Conservation (phyloP, 257 asterid genomes). For the Vinca minor region DNA sequence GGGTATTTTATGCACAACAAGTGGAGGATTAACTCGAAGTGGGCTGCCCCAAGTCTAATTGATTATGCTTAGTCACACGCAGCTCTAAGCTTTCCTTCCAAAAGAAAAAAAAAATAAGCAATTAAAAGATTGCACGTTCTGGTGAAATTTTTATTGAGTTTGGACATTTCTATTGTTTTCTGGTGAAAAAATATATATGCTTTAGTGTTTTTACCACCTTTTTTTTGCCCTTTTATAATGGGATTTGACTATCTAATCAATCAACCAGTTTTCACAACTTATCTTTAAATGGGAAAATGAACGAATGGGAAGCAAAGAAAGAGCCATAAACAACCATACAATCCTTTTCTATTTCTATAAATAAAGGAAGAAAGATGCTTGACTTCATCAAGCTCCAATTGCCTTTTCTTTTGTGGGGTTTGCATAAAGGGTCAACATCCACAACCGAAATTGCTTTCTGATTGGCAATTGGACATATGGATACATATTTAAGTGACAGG, state of each 20-base stretch:
- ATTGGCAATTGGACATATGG: no score
- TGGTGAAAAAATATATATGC: neutral
- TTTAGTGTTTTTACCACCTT: constrained; percentile 14
- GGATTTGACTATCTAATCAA: constrained; percentile 22
- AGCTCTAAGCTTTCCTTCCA: constrained; percentile 26
- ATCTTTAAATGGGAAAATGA: constrained; percentile 17
- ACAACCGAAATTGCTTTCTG: constrained; percentile 14
- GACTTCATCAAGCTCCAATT: constrained; percentile 14
- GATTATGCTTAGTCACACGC: constrained; percentile 4
- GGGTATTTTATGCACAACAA: constrained; percentile 9
- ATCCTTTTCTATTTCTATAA: no score
- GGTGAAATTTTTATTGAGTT: constrained; percentile 12
- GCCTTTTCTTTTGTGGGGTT: constrained; percentile 10
- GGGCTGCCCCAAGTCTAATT: constrained; percentile 11
- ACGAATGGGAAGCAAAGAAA: constrained; percentile 25
- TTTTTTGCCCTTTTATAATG: constrained; percentile 2
- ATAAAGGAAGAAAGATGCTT: constrained; percentile 13
- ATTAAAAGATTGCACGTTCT: constrained; percentile 16
- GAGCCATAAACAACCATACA: constrained; percentile 13
- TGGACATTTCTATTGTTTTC: constrained; percentile 18
- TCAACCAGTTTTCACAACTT: constrained; percentile 15
- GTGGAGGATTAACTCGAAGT: constrained; percentile 17
- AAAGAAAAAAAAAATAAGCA: constrained; percentile 14
- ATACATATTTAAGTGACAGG: no score
- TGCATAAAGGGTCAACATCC: constrained; percentile 22